phyloP scores from a whole-genome alignment of 495 filamentous ascomycete genomes.

The Cairneyella variabilis region DNA sequence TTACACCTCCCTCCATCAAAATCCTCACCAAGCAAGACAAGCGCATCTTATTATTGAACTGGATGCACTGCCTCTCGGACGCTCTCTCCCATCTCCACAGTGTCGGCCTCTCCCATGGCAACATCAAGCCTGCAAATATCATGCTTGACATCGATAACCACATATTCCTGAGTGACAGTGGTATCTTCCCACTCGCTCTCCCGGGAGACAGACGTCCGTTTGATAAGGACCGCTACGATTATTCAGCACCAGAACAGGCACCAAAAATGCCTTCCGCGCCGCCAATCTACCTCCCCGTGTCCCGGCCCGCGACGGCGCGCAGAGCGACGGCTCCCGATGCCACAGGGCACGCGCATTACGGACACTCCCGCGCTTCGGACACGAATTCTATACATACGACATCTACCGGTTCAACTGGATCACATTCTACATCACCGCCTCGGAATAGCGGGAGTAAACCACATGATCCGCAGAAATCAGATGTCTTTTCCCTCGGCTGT shows the following conservation, averaged over 20 bases:
- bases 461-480: slow-evolving; percentile 46
- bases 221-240: slow-evolving; percentile 83
- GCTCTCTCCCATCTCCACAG: slow-evolving; percentile 74
- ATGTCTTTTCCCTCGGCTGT: slow-evolving; percentile 76
- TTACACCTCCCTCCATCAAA: slow-evolving; percentile 63
- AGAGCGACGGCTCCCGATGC: slow-evolving; percentile 9
- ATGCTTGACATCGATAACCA: slow-evolving; percentile 66
- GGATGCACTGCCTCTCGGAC: slow-evolving; percentile 83
- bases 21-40: slow-evolving; percentile 67
- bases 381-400: slow-evolving; percentile 8
- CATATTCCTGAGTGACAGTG: slow-evolving; percentile 72
- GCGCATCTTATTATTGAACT: slow-evolving; percentile 66
- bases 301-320: slow-evolving; percentile 29
- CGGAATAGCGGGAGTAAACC: background rate
- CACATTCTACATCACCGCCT: slow-evolving; percentile 4
- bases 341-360: slow-evolving; percentile 6
- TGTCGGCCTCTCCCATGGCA: slow-evolving; percentile 68
- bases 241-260: slow-evolving; percentile 82
- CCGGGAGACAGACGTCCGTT: slow-evolving; percentile 41
- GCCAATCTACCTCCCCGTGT: slow-evolving; percentile 39
- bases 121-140: slow-evolving; percentile 80
- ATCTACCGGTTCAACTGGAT: slow-evolving; percentile 14
- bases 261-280: slow-evolving; percentile 17
- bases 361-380: too few species aligned
- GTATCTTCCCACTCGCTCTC: slow-evolving; percentile 51